Evolutionary conservation across 2,329 filamentous ascomycete genomes (phyloP).

Genomic region (Calonectria crousiana): DNA sequence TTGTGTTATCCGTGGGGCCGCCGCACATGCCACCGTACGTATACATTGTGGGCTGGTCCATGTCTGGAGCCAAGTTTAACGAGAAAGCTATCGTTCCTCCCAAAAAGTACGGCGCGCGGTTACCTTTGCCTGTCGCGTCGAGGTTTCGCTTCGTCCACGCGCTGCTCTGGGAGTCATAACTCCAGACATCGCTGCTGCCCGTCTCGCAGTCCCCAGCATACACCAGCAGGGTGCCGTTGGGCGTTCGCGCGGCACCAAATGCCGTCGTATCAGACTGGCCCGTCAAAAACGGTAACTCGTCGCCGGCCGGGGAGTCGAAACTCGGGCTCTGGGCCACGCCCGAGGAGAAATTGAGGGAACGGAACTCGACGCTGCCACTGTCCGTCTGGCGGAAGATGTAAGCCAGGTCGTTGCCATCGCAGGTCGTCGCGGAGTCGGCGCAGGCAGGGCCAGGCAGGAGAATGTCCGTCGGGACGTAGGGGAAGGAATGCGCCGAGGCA

Average conservation of each 20-base stretch:
- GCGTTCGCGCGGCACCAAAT: conserved; percentile 76
- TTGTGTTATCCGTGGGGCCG: conserved; percentile 50
- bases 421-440: conserved; percentile 55
- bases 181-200: conserved; percentile 73
- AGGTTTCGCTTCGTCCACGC: conserved; percentile 42
- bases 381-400: conserved; percentile 77
- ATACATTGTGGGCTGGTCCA: conserved; percentile 72
- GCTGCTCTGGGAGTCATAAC: conserved; percentile 55
- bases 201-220: conserved; percentile 79
- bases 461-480: conserved; percentile 83
- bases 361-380: conserved; percentile 62
- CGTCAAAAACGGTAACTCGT: conserved; percentile 72
- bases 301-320: conserved; percentile 64
- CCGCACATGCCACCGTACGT: conserved; percentile 94
- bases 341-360: conserved; percentile 74
- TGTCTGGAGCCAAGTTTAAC: conserved; percentile 64
- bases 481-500: conserved; percentile 64
- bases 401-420: conserved; percentile 60
- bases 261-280: conserved; percentile 61
- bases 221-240: conserved; percentile 77
- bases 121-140: conserved; percentile 33
- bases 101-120: conserved; percentile 61
- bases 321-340: conserved; percentile 62
- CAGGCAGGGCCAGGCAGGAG: conserved; percentile 64
- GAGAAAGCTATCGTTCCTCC: conserved; percentile 76